phyloP scores from a whole-genome alignment of 805 yeast genomes.

The Candida nitratophila region DNA sequence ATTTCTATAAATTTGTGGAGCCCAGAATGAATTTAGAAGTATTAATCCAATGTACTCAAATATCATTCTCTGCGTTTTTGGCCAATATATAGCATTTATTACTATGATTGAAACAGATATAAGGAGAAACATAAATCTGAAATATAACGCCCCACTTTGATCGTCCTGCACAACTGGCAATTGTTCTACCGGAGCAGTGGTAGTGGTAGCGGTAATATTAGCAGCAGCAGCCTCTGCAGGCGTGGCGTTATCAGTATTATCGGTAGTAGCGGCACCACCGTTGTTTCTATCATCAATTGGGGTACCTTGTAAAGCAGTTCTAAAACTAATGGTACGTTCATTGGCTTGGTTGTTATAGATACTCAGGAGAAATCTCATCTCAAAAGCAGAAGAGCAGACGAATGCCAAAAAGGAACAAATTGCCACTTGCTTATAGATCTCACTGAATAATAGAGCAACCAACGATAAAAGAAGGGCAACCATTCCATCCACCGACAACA shows the following conservation, averaged over 20 bases:
- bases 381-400: constrained; percentile 66
- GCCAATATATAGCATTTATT: constrained; percentile 57
- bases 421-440: constrained; percentile 58
- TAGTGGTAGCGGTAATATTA: constrained; percentile 12
- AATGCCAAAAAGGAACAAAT: constrained; percentile 66
- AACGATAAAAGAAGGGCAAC: constrained; percentile 56
- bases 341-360: constrained; percentile 66
- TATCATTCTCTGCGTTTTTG: constrained; percentile 40
- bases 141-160: constrained; percentile 49
- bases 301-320: constrained; percentile 61
- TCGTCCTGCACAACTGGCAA: constrained; percentile 43
- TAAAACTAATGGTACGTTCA: constrained; percentile 58
- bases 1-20: constrained; percentile 83
- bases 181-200: constrained; percentile 12
- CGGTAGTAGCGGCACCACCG: constrained; percentile 8
- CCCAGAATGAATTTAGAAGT: constrained; percentile 67
- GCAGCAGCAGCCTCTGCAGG: background rate
- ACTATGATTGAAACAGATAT: constrained; percentile 51
- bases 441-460: constrained; percentile 45
- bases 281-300: constrained; percentile 30
- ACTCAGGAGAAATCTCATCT: constrained; percentile 62
- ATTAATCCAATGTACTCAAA: constrained; percentile 53
- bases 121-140: constrained; percentile 46
- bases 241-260: constrained; percentile 6
- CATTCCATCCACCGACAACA: constrained; percentile 64